Evolutionary conservation across 192 early-diverging fungal species (phyloP), one percentile per base, ranked within the genome.

Genomic region (Coemansia javaensis): DNA sequence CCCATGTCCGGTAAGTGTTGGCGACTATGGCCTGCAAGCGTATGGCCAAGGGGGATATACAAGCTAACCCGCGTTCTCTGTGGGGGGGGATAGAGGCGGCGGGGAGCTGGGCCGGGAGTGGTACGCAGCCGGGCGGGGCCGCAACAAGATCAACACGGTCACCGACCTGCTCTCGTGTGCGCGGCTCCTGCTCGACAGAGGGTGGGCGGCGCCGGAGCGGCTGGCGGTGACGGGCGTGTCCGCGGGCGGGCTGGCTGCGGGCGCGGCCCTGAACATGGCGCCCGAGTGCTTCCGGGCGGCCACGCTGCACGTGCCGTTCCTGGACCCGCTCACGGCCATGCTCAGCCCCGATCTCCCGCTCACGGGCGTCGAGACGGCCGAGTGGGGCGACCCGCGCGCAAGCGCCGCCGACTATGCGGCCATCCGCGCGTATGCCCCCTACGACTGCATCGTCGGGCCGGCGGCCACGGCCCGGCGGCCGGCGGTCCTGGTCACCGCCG

Each of bases 291-390:
- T 90, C 54, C 78, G 84, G 4, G 86, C 89, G 0, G 81, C 88
- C 1, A 51, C 89, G 13, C 64, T 88, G 15, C 77, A 82, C 34
- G 90, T 91, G 0, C 90, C 90, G 0, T 93, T 93, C 79, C 73
- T 91, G 5, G 90, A 93, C 44, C 87, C 88, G 24, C 70, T 93
- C 33, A 85, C 87, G n/a, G 78, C 90, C 13, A 93, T 93, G 90
- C 59, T 89, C 27, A 74, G 81, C 35, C 81, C 88, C 6, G 52
- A 81, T 40, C 73, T 88, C 18, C 88, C 88, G 9, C 44, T 87
- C 11, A 88, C 88, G 9, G 60, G 68, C 44, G 79, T 88, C 18
- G 88, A 90, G 40, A 82, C 80, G 23, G 60, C 80, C 8, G 88
- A 90, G 46, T 90, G 88, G 88, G 88, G 88, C 1, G 79, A 88